phyloP scores from a whole-genome alignment of 2,329 filamentous ascomycete genomes.

The Scedosporium aurantiacum region DNA sequence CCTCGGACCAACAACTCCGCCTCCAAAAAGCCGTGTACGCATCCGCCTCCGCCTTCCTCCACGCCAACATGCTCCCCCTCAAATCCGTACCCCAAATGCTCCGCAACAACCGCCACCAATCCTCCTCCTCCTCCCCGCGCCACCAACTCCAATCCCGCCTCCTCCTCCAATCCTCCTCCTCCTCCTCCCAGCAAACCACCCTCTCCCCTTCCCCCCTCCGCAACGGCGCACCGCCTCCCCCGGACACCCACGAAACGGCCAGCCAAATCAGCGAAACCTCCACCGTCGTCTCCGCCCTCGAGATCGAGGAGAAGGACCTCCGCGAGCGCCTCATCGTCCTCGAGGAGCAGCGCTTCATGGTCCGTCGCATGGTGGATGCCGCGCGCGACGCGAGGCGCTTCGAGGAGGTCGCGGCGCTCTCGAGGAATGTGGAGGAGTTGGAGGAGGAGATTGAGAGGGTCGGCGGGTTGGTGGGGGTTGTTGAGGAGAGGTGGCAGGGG shows the following conservation, averaged over 20 bases:
- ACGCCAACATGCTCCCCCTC: constrained; percentile 81
- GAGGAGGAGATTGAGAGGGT: constrained; percentile 64
- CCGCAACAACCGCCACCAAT: constrained; percentile 21
- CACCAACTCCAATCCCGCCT: neutral
- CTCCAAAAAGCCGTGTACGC: constrained; percentile 76
- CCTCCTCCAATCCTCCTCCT: neutral
- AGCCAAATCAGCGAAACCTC: constrained; percentile 40
- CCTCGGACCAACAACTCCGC: constrained; percentile 59
- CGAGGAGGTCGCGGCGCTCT: constrained; percentile 73
- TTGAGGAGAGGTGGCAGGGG: constrained; percentile 38
- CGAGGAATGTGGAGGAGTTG: constrained; percentile 71
- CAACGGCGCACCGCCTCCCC: constrained; percentile 19
- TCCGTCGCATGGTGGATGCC: constrained; percentile 71
- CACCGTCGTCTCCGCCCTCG: constrained; percentile 48
- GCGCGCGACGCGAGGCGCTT: constrained; percentile 69
- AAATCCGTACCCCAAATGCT: constrained; percentile 63
- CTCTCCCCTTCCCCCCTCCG: neutral
- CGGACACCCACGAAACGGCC: constrained; percentile 31
- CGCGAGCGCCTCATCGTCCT: constrained; percentile 72
- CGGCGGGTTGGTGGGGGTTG: constrained; percentile 50
- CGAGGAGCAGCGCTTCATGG: constrained; percentile 85
- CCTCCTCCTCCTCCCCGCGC: neutral
- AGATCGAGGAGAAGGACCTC: constrained; percentile 73
- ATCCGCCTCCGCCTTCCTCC: constrained; percentile 72
- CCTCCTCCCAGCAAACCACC: neutral